phyloP scores from a whole-genome alignment of 805 yeast species.

The Clavispora fructus region DNA sequence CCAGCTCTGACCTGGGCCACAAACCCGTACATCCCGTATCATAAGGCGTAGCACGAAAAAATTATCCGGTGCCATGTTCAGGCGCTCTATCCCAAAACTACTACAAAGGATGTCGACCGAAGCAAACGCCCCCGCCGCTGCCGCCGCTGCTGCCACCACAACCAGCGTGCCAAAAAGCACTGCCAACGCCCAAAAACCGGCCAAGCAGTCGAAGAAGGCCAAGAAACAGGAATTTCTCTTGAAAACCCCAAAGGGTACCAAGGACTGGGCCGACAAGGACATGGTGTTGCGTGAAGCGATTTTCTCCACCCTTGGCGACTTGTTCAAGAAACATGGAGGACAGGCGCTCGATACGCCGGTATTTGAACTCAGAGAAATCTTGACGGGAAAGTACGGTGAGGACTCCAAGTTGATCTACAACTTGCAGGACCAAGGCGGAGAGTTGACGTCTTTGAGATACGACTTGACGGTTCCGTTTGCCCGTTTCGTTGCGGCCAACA shows the following conservation, averaged over 20 bases:
- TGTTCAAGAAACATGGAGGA: constrained; percentile 96
- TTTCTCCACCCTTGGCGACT: constrained; percentile 61
- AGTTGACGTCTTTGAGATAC: constrained; percentile 87
- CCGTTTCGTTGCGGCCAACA: constrained; percentile 93
- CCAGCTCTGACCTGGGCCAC: background rate
- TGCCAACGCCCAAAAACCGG: constrained; percentile 11
- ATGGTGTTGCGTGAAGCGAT: constrained; percentile 92
- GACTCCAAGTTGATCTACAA: constrained; percentile 95
- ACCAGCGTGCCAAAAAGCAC: constrained; percentile 3
- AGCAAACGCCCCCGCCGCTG: constrained; percentile 6
- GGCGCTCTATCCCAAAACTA: constrained; percentile 10
- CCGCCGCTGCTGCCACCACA: constrained; percentile 4
- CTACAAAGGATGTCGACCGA: constrained; percentile 21
- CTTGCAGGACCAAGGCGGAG: constrained; percentile 98
- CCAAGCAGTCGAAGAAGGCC: constrained; percentile 22
- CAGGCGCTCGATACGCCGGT: constrained; percentile 98
- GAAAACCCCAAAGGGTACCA: constrained; percentile 95
- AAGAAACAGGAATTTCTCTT: constrained; percentile 58
- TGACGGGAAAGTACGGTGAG: constrained; percentile 97
- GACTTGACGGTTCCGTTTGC: constrained; percentile 99
- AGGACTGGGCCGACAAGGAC: constrained; percentile 98
- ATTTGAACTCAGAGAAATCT: constrained; percentile 89
- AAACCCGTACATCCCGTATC: constrained; percentile 1
- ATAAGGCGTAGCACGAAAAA: background rate
- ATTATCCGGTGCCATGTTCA: constrained; percentile 12